These are phyloP conservation scores for Clarireedia hainanense DNA, from an alignment of 2,329 filamentous ascomycete species.

Conservation along the genomic window DNA sequence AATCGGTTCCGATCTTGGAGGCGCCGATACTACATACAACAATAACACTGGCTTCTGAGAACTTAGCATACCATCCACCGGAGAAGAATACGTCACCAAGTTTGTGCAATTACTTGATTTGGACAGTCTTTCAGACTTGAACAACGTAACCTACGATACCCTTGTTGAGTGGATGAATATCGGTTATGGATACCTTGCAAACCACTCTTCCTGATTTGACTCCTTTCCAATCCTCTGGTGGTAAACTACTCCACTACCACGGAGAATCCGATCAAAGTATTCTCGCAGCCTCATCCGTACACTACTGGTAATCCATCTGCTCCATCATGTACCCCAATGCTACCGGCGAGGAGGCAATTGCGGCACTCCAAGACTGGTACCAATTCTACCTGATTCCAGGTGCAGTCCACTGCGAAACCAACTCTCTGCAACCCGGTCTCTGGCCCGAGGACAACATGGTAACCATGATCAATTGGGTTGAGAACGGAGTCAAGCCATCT, in stretches of 20 bases:
- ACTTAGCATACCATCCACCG: conserved; percentile 28
- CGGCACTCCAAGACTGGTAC: conserved; percentile 44
- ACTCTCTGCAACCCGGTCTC: conserved; percentile 34
- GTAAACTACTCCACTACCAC: conserved; percentile 51
- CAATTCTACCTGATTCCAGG: conserved; percentile 46
- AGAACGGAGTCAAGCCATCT: conserved; percentile 41
- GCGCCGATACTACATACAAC: neutral
- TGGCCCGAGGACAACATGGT: conserved; percentile 53
- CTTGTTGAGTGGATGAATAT: conserved; percentile 46
- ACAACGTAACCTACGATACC: conserved; percentile 47
- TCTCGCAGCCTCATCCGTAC: conserved; percentile 45
- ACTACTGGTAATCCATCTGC: conserved; percentile 47
- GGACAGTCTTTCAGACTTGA: conserved; percentile 36
- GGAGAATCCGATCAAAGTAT: conserved; percentile 47
- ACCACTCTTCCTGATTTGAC: conserved; percentile 47
- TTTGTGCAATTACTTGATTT: conserved; percentile 35
- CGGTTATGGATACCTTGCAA: conserved; percentile 41
- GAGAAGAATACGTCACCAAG: conserved; percentile 33
- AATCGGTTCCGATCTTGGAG: conserved; percentile 16
- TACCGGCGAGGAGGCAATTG: conserved; percentile 31
- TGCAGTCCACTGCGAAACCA: conserved; percentile 42
- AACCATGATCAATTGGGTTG: conserved; percentile 61
- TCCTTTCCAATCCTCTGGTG: conserved; percentile 40
- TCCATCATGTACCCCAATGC: conserved; percentile 39
- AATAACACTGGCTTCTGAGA: conserved; percentile 23